Conservation (phyloP, 2,329 filamentous ascomycete species). For the Pseudogymnoascus sp. region DNA sequence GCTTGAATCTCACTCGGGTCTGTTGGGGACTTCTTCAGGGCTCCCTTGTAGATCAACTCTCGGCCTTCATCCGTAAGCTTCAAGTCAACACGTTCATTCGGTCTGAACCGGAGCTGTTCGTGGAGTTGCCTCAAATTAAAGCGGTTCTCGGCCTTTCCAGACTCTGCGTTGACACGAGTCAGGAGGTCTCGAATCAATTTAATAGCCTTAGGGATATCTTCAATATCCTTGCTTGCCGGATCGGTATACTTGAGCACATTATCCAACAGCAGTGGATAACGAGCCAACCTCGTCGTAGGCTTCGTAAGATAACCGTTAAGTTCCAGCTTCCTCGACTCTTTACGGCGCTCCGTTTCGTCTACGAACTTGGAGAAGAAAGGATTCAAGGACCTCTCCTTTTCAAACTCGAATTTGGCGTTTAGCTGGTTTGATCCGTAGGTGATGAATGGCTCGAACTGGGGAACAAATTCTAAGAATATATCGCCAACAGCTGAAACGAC, state of each 20-base stretch:
- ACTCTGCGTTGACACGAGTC: slow-evolving; percentile 84
- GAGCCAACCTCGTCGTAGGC: slow-evolving; percentile 86
- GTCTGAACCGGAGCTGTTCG: slow-evolving; percentile 82
- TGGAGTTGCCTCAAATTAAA: slow-evolving; percentile 93
- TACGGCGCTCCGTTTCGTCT: slow-evolving; percentile 90
- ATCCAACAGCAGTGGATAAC: slow-evolving; percentile 87
- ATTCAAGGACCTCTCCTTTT: slow-evolving; percentile 87
- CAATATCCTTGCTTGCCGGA: slow-evolving; percentile 79
- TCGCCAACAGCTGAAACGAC: slow-evolving; percentile 88
- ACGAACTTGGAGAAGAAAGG: slow-evolving; percentile 82
- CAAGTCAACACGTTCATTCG: slow-evolving; percentile 84
- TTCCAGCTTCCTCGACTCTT: slow-evolving; percentile 93
- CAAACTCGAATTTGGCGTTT: slow-evolving; percentile 96
- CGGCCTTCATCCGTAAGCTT: slow-evolving; percentile 90
- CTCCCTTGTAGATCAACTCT: slow-evolving; percentile 89
- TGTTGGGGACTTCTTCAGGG: slow-evolving; percentile 84
- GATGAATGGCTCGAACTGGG: slow-evolving; percentile 92
- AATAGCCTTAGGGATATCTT: slow-evolving; percentile 86
- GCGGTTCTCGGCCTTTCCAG: slow-evolving; percentile 93
- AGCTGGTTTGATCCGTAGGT: slow-evolving; percentile 92
- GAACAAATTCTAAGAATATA: slow-evolving; percentile 86
- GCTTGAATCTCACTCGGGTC: slow-evolving; percentile 86
- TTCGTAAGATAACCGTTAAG: slow-evolving; percentile 97
- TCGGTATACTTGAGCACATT: slow-evolving; percentile 88
- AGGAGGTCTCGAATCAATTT: slow-evolving; percentile 80